A percentile compares a stretch with the other conserved stretches of the same genome.
These are phyloP conservation scores for Daldinia grandis DNA, from an alignment of 495 filamentous ascomycete species.

Conservation along the genomic window DNA sequence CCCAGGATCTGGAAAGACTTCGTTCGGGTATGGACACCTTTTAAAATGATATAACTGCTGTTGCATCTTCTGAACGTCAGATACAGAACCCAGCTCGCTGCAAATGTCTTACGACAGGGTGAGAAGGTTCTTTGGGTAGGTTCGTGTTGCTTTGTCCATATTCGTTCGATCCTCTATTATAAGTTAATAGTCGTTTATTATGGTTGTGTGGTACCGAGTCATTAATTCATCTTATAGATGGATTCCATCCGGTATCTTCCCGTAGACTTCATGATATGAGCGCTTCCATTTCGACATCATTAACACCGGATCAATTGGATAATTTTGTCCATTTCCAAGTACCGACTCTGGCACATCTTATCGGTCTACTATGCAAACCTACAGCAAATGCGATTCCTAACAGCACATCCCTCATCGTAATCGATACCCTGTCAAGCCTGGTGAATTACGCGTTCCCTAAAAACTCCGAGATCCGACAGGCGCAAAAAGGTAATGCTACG, in stretches of 20 bases:
- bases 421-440: conserved; percentile 79
- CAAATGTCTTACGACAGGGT: conserved; percentile 68
- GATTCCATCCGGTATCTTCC: conserved; percentile 36
- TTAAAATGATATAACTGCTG: neutral
- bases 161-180: neutral
- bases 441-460: conserved; percentile 76
- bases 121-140: conserved; percentile 85
- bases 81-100: conserved; percentile 71
- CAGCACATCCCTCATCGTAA: conserved; percentile 70
- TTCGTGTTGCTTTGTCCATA: conserved; percentile 54
- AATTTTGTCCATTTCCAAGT: conserved; percentile 49
- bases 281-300: conserved; percentile 4
- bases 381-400: conserved; percentile 65
- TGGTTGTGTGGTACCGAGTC: conserved; percentile 7
- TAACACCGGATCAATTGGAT: conserved; percentile 22
- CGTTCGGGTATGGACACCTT: conserved; percentile 69
- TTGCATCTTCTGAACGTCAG: conserved; percentile 17
- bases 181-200: neutral
- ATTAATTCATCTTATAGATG: conserved; percentile 29
- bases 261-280: conserved; percentile 40
- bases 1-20: conserved; percentile 86
- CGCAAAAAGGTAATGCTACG: conserved; percentile 36
- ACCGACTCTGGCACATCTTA: conserved; percentile 75
- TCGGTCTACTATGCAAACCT: conserved; percentile 74
- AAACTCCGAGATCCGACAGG: conserved; percentile 42